Evolutionary conservation across 2,329 filamentous ascomycete genomes (phyloP).

Genomic region (Trichoderma citrinoviride): DNA sequence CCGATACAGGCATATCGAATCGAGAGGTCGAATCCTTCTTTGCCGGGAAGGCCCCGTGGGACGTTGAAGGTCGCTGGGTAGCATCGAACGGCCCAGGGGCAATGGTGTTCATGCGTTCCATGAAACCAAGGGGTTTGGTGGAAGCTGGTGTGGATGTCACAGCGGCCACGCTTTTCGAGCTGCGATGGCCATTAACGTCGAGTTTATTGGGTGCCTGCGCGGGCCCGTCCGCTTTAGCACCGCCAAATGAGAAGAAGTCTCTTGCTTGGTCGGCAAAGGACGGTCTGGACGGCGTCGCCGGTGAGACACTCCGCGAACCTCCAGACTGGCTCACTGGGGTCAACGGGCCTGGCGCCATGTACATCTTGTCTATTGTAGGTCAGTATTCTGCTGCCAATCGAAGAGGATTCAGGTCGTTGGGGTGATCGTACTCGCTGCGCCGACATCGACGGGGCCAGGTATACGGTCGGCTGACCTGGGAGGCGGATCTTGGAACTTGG

Average conservation of each 20-base stretch:
- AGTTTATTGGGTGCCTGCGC: slow-evolving; percentile 42
- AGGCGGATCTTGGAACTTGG: slow-evolving; percentile 29
- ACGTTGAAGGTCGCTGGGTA: slow-evolving; percentile 36
- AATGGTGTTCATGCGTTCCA: slow-evolving; percentile 64
- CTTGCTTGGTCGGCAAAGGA: slow-evolving; percentile 44
- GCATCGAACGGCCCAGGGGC: slow-evolving; percentile 64
- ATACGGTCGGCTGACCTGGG: slow-evolving; percentile 36
- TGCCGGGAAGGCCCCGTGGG: slow-evolving; percentile 36
- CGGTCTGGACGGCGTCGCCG: slow-evolving; percentile 52
- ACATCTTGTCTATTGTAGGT: slow-evolving; percentile 51
- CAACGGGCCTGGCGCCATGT: slow-evolving; percentile 54
- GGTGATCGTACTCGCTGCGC: slow-evolving; percentile 49
- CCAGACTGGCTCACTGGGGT: slow-evolving; percentile 62
- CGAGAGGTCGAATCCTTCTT: slow-evolving; percentile 32
- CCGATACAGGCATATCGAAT: slow-evolving; percentile 12
- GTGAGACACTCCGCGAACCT: slow-evolving; percentile 62
- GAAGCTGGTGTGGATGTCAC: not conserved
- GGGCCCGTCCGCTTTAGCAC: slow-evolving; percentile 36
- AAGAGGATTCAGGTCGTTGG: no score
- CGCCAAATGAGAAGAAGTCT: slow-evolving; percentile 44
- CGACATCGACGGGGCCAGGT: slow-evolving; percentile 51
- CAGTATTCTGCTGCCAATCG: slow-evolving; percentile 17
- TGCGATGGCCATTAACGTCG: slow-evolving; percentile 51
- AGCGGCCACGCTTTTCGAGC: slow-evolving; percentile 20
- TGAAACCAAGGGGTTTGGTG: slow-evolving; percentile 34